Base-by-base conservation (phyloP, 176 grass and related monocot species). In the Triticum monococcum region DNA sequence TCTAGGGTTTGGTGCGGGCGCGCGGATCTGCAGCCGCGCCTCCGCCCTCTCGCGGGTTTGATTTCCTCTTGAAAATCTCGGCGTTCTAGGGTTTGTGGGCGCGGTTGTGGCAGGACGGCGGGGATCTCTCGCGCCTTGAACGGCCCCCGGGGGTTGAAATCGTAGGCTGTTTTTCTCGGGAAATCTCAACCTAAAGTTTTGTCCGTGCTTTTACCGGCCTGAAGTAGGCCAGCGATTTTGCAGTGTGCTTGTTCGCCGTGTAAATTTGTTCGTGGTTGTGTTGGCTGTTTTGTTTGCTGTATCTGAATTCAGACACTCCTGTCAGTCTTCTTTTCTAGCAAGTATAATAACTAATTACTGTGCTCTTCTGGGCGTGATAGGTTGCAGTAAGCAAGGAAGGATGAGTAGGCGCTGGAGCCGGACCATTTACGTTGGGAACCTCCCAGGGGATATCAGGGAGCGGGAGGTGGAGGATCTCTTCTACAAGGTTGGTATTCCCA, bases 401-500 rank as follows among this genome's bases (percentile, higher is more conserved):
- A 96, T 96, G 94, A 96, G 94, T 79, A 89, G 79, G 78, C 83
- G 87, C 61, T 84, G 86, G 79, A 93, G 84, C 79, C 77, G 94
- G 79, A 93, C 94, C 13, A 80, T 96, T 75, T 96, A 96, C 16
- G 94, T 96, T 0, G 94, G 94, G 48, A 96, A 96, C 89, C 94
- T 96, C 38, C 94, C 94, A 35, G 94, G 94, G 18, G 91, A 96
- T 72, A 89, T 96, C 73, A 87, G 84, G 71, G 94, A 96, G 87
- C 91, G 74, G 52, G 94, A 96, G 91, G 94, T 96, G 33, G 94
- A 96, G 69, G 94, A 96, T 96, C 62, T 96, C 5, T 96, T 93
- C 60, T 86, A 64, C 89, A 96, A 96, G 94, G 94, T 93, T 62
- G 2, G 71, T 61, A 22, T 9, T 26, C 46, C 9, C 17, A 26